Evolutionary conservation across 1,284 basidiomycete species (phyloP), one percentile per base, ranked within the genome.

Genomic region (Spongispora temasekensis): DNA sequence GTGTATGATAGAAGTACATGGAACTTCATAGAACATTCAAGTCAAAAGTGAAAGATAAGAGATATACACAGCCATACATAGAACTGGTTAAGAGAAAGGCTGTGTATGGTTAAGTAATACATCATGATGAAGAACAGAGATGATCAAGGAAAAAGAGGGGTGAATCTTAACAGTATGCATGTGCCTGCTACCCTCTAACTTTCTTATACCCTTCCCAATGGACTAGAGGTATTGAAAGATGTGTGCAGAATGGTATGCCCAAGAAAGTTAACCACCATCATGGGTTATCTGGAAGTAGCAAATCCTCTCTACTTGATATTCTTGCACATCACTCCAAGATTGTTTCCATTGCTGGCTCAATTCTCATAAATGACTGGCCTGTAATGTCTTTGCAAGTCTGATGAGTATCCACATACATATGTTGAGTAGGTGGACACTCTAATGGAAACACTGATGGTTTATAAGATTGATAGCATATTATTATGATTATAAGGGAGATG

Each of bases 391-490:
- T 82, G 40, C 87, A 91, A 69, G 98, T 94, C 81, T 89, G 89
- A 71, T 86, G 88, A 31, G 89, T 98, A 12, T 88, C 91, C 62
- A n/a, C n/a, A n/a, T n/a, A 97, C 97, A 34, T 99, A 93, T 68
- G 97, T 99, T 56, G 97, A 99, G 74, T 97, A 99, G 76, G 97
- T 98, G 75, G 97, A 99, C 75, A 97, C 95, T 8, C 79, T 99
- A 57, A 95, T 99, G 89, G 87, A 90, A 68, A 98, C 97, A 2
- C 78, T 99, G 73, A 98, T 96, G 2, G 97, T 98, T 13, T 98
- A 98, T 74, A 97, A 99, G 81, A 98, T 96, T 0, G 91, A 96
- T 72, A 96, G 94, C 53, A 97, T 97, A 12, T 74, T 98, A 55
- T 76, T 99, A 66, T 79, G 97, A 61, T 76, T 98, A 46, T 97